Conservation (phyloP, 2,329 filamentous ascomycete genomes). For the Fusarium sarcochroum region DNA sequence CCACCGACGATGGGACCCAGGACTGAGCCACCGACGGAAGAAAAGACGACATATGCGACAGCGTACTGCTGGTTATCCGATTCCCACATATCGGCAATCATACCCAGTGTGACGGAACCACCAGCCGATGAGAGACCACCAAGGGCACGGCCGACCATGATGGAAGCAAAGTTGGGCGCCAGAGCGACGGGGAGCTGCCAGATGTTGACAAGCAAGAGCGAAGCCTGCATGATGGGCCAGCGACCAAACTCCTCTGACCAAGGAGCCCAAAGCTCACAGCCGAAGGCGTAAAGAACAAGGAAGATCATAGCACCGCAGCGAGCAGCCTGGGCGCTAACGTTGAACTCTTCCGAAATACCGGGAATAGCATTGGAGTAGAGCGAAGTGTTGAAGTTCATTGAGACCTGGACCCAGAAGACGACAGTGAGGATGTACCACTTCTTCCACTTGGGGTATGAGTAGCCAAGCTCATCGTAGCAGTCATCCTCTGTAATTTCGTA, state of each 20-base stretch:
- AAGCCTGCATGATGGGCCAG: constrained; percentile 80
- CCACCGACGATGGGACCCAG: constrained; percentile 85
- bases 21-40: constrained; percentile 82
- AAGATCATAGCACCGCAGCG: constrained; percentile 84
- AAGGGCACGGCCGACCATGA: constrained; percentile 78
- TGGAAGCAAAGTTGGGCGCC: constrained; percentile 78
- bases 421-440: constrained; percentile 82
- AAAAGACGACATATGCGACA: constrained; percentile 82
- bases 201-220: constrained; percentile 81
- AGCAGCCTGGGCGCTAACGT: constrained; percentile 76
- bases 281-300: constrained; percentile 84
- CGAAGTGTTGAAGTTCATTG: constrained; percentile 85
- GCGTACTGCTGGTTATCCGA: constrained; percentile 80
- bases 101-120: constrained; percentile 80
- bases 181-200: constrained; percentile 81
- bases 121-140: constrained; percentile 80
- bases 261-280: constrained; percentile 89
- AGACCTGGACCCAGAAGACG: constrained; percentile 80
- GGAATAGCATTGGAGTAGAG: constrained; percentile 78
- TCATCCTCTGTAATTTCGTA: constrained; percentile 68
- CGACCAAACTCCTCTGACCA: constrained; percentile 89
- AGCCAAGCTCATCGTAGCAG: constrained; percentile 77
- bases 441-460: constrained; percentile 69
- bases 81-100: constrained; percentile 83
- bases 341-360: constrained; percentile 77